Percentiles rank a stretch among this genome's conserved stretches.
Evolutionary conservation across 2,329 filamentous ascomycete species (phyloP).

Genomic region (Curvularia sp.): DNA sequence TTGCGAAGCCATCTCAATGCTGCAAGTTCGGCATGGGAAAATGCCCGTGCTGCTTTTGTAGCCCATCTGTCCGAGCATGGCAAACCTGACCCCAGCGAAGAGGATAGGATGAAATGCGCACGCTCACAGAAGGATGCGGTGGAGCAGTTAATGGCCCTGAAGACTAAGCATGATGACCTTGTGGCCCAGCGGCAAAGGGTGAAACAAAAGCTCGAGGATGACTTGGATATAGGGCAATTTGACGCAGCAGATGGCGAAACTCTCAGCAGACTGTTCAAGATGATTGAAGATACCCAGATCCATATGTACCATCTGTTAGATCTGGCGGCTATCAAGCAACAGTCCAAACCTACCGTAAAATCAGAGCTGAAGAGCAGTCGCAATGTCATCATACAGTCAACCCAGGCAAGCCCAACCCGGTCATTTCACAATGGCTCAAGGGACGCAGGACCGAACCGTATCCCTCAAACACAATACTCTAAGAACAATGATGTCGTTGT

Average conservation of each 20-base stretch:
- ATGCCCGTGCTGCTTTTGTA: slow-evolving; percentile 35
- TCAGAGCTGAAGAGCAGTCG: slow-evolving; percentile 17
- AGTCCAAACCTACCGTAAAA: slow-evolving; percentile 18
- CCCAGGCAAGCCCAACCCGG: slow-evolving; percentile 37
- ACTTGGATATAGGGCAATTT: slow-evolving; percentile 39
- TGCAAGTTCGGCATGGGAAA: slow-evolving; percentile 37
- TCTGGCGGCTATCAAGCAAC: slow-evolving; percentile 35
- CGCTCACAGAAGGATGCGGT: slow-evolving; percentile 43
- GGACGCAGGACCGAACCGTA: slow-evolving; percentile 23
- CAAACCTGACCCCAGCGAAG: slow-evolving; percentile 27
- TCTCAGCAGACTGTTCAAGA: slow-evolving; percentile 36
- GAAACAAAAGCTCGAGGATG: slow-evolving; percentile 42
- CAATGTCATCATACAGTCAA: slow-evolving; percentile 42
- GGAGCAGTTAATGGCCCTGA: slow-evolving; percentile 36
- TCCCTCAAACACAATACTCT: slow-evolving; percentile 46
- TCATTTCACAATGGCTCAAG: slow-evolving; percentile 18
- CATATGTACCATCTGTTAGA: slow-evolving; percentile 41
- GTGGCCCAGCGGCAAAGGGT: slow-evolving; percentile 29
- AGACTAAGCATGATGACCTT: slow-evolving; percentile 29
- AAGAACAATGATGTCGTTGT: slow-evolving; percentile 43
- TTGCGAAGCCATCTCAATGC: slow-evolving; percentile 36
- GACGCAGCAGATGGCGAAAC: slow-evolving; percentile 36
- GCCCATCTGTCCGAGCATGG: slow-evolving; percentile 38
- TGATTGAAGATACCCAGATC: slow-evolving; percentile 37
- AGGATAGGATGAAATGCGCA: slow-evolving; percentile 33